Evolutionary conservation across 2,329 filamentous ascomycete genomes (phyloP).

Genomic region (Fusarium musae): DNA sequence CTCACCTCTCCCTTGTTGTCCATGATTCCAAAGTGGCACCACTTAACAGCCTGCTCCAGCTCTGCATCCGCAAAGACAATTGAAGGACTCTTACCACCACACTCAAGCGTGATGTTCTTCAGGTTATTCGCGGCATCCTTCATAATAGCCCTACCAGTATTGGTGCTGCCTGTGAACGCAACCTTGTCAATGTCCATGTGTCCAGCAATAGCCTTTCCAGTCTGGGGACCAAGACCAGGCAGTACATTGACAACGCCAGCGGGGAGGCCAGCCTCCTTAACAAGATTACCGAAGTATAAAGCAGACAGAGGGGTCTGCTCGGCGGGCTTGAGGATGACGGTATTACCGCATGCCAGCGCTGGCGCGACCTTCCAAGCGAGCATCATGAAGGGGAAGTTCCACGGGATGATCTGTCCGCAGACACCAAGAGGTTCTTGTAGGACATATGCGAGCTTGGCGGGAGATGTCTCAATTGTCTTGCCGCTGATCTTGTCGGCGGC

Average conservation of each 20-base stretch:
- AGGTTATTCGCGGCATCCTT: conserved; percentile 69
- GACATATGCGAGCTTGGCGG: conserved; percentile 73
- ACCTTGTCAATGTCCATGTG: conserved; percentile 75
- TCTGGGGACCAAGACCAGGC: conserved; percentile 71
- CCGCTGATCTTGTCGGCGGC: conserved; percentile 77
- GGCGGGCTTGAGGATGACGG: conserved; percentile 67
- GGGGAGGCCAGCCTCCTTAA: conserved; percentile 77
- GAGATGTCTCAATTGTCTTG: conserved; percentile 72
- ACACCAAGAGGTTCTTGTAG: conserved; percentile 76
- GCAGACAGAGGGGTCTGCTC: conserved; percentile 70
- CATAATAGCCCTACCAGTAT: conserved; percentile 75
- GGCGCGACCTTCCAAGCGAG: conserved; percentile 77
- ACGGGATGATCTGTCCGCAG: conserved; percentile 74
- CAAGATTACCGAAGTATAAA: conserved; percentile 69
- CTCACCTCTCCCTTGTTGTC: conserved; percentile 67
- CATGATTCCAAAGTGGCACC: conserved; percentile 53
- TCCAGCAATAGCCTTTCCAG: conserved; percentile 70
- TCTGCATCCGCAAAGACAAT: conserved; percentile 69
- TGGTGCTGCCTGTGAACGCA: conserved; percentile 76
- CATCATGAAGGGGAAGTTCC: conserved; percentile 51
- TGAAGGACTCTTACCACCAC: conserved; percentile 67
- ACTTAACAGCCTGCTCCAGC: conserved; percentile 70
- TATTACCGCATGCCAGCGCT: conserved; percentile 68
- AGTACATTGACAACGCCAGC: conserved; percentile 78
- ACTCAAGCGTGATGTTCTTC: conserved; percentile 69